Percentiles rank a stretch among this genome's conserved stretches.
Conservation (phyloP, 2,329 filamentous ascomycete genomes). For the Exophiala sp. region DNA sequence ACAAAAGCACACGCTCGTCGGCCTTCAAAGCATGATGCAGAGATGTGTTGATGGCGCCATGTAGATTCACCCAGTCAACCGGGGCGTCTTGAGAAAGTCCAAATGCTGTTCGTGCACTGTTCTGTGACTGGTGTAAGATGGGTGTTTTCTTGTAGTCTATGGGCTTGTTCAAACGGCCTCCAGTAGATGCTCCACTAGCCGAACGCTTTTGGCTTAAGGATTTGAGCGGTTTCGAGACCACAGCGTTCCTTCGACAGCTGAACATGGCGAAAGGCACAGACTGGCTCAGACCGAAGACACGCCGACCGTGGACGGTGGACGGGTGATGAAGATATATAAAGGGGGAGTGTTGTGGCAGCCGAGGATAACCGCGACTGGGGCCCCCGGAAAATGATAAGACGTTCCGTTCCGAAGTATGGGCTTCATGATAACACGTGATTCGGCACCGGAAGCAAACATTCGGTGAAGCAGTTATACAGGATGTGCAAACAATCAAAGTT, state of each 20-base stretch:
- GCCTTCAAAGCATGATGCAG: conserved; percentile 72
- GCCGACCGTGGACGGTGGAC: not conserved
- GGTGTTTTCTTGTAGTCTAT: conserved; percentile 80
- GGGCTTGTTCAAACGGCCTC: conserved; percentile 69
- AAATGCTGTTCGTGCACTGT: conserved; percentile 61
- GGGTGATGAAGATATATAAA: conserved; percentile 10
- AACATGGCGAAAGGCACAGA: conserved; percentile 10
- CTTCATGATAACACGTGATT: no score
- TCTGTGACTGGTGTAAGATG: conserved; percentile 72
- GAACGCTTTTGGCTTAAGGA: conserved; percentile 8
- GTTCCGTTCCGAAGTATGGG: no score
- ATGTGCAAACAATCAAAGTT: no score
- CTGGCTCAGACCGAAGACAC: not conserved
- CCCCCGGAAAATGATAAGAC: not conserved
- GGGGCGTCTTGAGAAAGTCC: conserved; percentile 67
- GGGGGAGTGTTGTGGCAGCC: conserved; percentile 9
- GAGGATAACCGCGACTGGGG: conserved; percentile 15
- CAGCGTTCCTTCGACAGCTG: conserved; percentile 10
- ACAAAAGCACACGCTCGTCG: conserved; percentile 81
- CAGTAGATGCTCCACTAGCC: conserved; percentile 35
- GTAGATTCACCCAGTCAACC: conserved; percentile 85
- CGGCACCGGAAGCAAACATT: no score
- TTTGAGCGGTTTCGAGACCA: conserved; percentile 8
- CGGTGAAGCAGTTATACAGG: no score
- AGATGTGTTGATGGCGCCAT: conserved; percentile 88